Conservation (phyloP, 257 asterid species). For the Solanum sparsipilum region DNA sequence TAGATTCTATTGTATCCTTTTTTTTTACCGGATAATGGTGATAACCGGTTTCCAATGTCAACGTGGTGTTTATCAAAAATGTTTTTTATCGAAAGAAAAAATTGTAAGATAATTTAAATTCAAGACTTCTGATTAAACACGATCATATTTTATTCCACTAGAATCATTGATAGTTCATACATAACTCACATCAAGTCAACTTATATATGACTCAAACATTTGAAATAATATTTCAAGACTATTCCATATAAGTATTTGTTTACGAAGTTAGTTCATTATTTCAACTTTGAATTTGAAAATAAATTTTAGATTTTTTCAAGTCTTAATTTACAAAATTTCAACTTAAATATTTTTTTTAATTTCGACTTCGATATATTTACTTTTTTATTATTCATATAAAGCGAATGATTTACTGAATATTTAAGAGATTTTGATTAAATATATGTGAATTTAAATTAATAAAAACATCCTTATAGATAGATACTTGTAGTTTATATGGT, state of each 20-base stretch:
- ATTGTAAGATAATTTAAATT: not conserved
- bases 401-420: not conserved
- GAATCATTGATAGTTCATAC: not conserved
- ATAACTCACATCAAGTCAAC: not conserved
- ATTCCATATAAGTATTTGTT: not conserved
- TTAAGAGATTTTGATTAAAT: not conserved
- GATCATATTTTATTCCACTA: too few species aligned
- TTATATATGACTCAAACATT: not conserved
- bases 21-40: not conserved
- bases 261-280: not conserved
- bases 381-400: not conserved
- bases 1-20: not conserved
- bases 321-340: not conserved
- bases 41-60: not conserved
- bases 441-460: not conserved
- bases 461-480: not conserved
- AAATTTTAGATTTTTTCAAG: not conserved
- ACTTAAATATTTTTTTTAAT: not conserved
- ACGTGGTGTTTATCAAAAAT: not conserved
- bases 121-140: not conserved
- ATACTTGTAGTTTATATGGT: not conserved
- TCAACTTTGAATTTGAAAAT: not conserved
- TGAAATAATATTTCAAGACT: not conserved
- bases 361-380: accelerated
- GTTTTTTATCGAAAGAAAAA: too few species aligned